These are phyloP conservation scores for Nasturtium officinale DNA, from an alignment of 345 rosid species.

Conservation along the genomic window DNA sequence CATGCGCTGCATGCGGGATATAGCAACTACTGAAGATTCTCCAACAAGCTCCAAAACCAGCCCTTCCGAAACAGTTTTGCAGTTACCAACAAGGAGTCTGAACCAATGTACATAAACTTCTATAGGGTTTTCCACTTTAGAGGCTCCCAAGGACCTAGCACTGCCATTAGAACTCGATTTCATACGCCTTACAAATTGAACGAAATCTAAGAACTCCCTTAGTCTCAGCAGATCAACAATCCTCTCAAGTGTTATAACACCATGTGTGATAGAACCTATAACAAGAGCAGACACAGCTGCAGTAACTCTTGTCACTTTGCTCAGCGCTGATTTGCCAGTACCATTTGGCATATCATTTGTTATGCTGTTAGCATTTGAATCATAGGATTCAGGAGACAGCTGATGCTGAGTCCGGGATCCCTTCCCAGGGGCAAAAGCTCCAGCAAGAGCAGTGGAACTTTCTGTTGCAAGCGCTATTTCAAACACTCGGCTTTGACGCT, in stretches of 20 bases:
- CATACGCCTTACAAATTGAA: conserved; percentile 72
- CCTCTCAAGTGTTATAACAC: conserved; percentile 94
- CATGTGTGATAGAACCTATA: conserved; percentile 80
- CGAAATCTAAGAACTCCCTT: conserved; percentile 83
- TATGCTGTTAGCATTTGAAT: conserved; percentile 54
- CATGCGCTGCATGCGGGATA: conserved; percentile 92
- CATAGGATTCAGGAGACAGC: conserved; percentile 71
- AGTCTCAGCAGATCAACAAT: conserved; percentile 79
- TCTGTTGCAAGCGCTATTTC: conserved; percentile 97
- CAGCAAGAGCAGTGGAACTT: conserved; percentile 76
- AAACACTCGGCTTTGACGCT: conserved; percentile 91
- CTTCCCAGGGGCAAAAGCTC: conserved; percentile 69
- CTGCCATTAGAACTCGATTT: conserved; percentile 84
- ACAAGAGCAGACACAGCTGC: conserved; percentile 90
- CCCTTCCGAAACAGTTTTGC: conserved; percentile 87
- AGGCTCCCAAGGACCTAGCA: conserved; percentile 60
- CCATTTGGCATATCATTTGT: conserved; percentile 52
- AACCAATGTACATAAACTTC: conserved; percentile 93
- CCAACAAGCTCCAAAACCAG: conserved; percentile 86
- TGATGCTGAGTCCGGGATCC: conserved; percentile 82
- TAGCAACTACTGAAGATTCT: conserved; percentile 80
- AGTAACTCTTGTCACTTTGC: conserved; percentile 62
- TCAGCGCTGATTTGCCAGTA: conserved; percentile 50
- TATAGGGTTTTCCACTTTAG: conserved; percentile 65
- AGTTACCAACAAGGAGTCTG: conserved; percentile 85